A percentile compares a stretch with the other conserved stretches of the same genome.
phyloP scores from a whole-genome alignment of 2,329 filamentous ascomycete species.

The Aureobasidium sp. region DNA sequence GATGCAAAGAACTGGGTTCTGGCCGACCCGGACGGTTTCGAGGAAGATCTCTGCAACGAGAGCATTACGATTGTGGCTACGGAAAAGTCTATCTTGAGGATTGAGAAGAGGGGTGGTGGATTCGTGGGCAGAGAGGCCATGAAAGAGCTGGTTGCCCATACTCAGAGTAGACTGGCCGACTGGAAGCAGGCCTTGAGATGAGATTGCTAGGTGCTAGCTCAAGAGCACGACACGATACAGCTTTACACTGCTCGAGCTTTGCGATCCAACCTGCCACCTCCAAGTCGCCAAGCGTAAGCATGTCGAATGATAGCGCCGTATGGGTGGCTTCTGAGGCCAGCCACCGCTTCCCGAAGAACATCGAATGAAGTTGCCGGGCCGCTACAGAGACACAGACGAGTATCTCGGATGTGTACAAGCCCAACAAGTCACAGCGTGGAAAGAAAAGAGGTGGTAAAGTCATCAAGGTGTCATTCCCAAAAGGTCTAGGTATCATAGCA shows the following conservation, averaged over 20 bases:
- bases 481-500: slow-evolving; percentile 10
- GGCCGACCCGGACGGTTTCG: slow-evolving; percentile 81
- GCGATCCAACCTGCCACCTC: background rate
- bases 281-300: background rate
- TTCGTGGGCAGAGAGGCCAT: slow-evolving; percentile 59
- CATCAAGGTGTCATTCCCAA: background rate
- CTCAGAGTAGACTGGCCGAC: slow-evolving; percentile 59
- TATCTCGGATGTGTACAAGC: too few species aligned
- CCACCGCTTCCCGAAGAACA: too few species aligned
- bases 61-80: slow-evolving; percentile 78
- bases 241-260: background rate
- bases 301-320: background rate
- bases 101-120: slow-evolving; percentile 80
- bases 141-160: slow-evolving; percentile 49
- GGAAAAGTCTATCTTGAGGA: slow-evolving; percentile 49
- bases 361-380: background rate
- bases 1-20: slow-evolving; percentile 58
- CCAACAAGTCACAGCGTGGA: too few species aligned
- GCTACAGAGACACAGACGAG: background rate
- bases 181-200: slow-evolving; percentile 30
- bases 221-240: background rate
- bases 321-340: background rate
- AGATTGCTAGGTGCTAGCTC: background rate
- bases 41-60: slow-evolving; percentile 80
- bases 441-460: background rate